Evolutionary conservation across 305 asterid genomes (phyloP), one percentile per base, ranked within the genome.

Genomic region (Plantago coronopus): DNA sequence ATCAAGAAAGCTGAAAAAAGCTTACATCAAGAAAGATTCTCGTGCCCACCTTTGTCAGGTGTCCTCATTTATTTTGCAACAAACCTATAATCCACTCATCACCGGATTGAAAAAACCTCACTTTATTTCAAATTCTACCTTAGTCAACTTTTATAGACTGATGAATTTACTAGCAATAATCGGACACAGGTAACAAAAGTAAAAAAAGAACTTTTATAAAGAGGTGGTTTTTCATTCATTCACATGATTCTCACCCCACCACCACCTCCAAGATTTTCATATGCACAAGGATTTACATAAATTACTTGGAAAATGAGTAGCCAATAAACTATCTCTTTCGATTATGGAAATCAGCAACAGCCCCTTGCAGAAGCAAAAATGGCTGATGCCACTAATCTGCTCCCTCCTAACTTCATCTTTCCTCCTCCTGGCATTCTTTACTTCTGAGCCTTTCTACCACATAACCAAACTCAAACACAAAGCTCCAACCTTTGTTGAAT

Each of bases 401-500:
- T 61, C 80, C 34, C 61, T 81, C 53, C 54, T 75, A 51, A 56
- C 77, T 22, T 78, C 78, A 3, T 76, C 76, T 53, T 55, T 66
- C 61, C 57, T 82, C 50, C 23, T 80, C 25, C 17, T 80, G 18
- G 62, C 78, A 18, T 51, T 78, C 66, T 74, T 72, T n/a, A 53
- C 70, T 20, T 66, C 77, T 7, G 66, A 42, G 66, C 87, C 89
- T 22, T 73, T 76, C 71, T 75, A 76, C 48, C 74, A 71, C 13
- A 21, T 69, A 55, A 43, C 71, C 62, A 37, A 44, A 23, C 61
- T 68, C 54, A 66, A 67, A 44, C 72, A 73, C 2, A 68, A 71
- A 76, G 67, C 55, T 47, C 94, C 89, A 46, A 50, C 65, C 71
- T 86, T 86, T 63, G 84, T 79, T n/a, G 91, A 83, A 72, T 83